Percentiles rank a stretch among this genome's conserved stretches.
These are phyloP conservation scores for Aspergillus pseudoterreus DNA, from an alignment of 2,329 filamentous ascomycete genomes.

Conservation along the genomic window DNA sequence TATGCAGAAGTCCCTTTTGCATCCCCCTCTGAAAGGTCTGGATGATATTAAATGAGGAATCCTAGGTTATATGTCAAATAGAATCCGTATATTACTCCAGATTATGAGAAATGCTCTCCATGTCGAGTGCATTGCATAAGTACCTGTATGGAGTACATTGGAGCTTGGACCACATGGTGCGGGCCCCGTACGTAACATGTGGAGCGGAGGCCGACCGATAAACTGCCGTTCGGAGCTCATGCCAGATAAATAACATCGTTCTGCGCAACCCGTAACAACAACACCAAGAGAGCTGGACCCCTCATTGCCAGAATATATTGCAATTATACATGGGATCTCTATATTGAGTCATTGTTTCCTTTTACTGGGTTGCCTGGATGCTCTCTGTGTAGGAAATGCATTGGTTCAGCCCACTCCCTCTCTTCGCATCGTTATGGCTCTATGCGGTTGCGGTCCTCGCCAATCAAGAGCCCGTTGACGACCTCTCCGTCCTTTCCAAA, in stretches of 20 bases:
- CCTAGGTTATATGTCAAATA: not conserved
- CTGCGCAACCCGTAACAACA: not conserved
- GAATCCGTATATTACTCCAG: too few species aligned
- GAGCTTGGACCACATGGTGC: slow-evolving; percentile 25
- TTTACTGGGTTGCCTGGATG: slow-evolving; percentile 11
- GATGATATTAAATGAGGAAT: not conserved
- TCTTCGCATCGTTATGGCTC: slow-evolving; percentile 24
- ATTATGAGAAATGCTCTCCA: not conserved
- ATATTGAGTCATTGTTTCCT: slow-evolving; percentile 12
- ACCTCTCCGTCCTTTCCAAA: slow-evolving; percentile 33
- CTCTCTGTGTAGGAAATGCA: slow-evolving; percentile 27
- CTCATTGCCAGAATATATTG: not conserved
- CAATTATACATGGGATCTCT: slow-evolving; percentile 9
- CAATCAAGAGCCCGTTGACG: slow-evolving; percentile 22
- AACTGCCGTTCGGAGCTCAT: slow-evolving; percentile 14
- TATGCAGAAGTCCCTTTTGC: not conserved
- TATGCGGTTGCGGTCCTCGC: slow-evolving; percentile 27
- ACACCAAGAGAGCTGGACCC: not conserved
- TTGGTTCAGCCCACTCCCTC: slow-evolving; percentile 22
- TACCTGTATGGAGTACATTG: not conserved
- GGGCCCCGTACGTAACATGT: slow-evolving; percentile 21
- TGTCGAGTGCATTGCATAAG: not conserved
- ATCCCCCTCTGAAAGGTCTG: too few species aligned
- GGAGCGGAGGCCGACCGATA: slow-evolving; percentile 20
- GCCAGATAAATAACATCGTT: slow-evolving; percentile 17